Evolutionary conservation across 2,329 filamentous ascomycete genomes (phyloP).

Genomic region (Alternaria sp.): DNA sequence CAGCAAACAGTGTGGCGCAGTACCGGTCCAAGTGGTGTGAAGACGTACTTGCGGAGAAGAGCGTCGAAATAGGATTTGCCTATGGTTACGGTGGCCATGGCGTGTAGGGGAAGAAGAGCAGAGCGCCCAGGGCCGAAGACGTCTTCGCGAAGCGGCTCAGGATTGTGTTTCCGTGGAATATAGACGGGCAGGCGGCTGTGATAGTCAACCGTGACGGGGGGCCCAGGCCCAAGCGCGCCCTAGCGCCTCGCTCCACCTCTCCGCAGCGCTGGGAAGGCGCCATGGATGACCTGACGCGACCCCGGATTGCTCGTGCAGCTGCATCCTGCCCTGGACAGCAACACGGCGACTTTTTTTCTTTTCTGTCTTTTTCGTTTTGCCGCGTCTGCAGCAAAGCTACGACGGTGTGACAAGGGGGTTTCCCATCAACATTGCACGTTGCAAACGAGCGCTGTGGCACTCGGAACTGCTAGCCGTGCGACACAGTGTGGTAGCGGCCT

Average conservation of each 20-base stretch:
- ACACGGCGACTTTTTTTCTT: background rate
- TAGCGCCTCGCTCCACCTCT: constrained; percentile 32
- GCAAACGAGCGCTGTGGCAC: constrained; percentile 5
- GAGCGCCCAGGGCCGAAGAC: constrained; percentile 13
- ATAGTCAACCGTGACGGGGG: constrained; percentile 30
- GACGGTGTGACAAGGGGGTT: background rate
- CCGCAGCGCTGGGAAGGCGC: constrained; percentile 32
- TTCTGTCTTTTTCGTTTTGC: background rate
- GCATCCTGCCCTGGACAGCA: background rate
- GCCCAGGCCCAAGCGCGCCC: constrained; percentile 33
- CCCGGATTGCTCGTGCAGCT: constrained; percentile 22
- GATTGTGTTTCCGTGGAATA: constrained; percentile 9
- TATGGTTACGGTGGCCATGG: constrained; percentile 63
- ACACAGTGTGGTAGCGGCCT: constrained; percentile 8
- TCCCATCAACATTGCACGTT: background rate
- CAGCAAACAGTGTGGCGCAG: constrained; percentile 29
- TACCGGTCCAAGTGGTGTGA: constrained; percentile 4
- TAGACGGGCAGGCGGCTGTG: constrained; percentile 14
- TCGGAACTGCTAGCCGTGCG: constrained; percentile 9
- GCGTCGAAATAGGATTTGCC: constrained; percentile 69
- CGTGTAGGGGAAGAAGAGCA: constrained; percentile 25
- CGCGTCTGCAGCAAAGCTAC: background rate
- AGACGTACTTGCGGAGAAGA: constrained; percentile 66
- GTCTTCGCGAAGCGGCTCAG: constrained; percentile 17
- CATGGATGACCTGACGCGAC: constrained; percentile 21